These are phyloP conservation scores for Ambrosiella beaveri DNA, from an alignment of 2,329 filamentous ascomycete species.

Conservation along the genomic window DNA sequence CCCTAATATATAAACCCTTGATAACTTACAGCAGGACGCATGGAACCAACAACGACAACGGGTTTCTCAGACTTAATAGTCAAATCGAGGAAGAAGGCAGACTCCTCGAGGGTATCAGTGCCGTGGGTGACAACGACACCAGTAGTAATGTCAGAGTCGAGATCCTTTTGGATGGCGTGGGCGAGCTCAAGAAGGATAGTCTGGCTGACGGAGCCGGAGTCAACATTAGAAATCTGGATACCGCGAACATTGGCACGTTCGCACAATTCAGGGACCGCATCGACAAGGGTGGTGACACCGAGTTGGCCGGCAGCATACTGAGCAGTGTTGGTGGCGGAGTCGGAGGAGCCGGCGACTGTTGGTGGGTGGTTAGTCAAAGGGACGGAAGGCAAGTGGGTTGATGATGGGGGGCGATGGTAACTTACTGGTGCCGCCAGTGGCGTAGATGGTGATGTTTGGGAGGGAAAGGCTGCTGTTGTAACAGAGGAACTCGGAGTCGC, in stretches of 20 bases:
- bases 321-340: constrained; percentile 28
- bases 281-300: constrained; percentile 32
- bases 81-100: constrained; percentile 44
- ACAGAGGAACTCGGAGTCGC: constrained; percentile 14
- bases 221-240: constrained; percentile 33
- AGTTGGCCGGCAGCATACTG: constrained; percentile 27
- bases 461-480: constrained; percentile 25
- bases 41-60: constrained; percentile 42
- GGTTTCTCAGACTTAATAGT: constrained; percentile 40
- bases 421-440: constrained; percentile 36
- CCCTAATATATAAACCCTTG: not conserved
- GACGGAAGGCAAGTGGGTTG: too few relatives aligned
- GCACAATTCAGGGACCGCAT: constrained; percentile 35
- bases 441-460: constrained; percentile 39
- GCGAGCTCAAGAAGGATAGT: constrained; percentile 30
- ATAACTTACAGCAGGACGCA: constrained; percentile 32
- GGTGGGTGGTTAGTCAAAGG: not conserved
- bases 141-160: constrained; percentile 25
- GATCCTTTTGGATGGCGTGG: constrained; percentile 29
- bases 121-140: constrained; percentile 46
- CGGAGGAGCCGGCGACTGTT: constrained; percentile 30
- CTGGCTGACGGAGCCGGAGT: constrained; percentile 30
- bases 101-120: constrained; percentile 48
- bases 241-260: constrained; percentile 37
- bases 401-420: not conserved